Base-by-base conservation (phyloP, 192 early-diverging fungal genomes). In the Podila epicladia region DNA sequence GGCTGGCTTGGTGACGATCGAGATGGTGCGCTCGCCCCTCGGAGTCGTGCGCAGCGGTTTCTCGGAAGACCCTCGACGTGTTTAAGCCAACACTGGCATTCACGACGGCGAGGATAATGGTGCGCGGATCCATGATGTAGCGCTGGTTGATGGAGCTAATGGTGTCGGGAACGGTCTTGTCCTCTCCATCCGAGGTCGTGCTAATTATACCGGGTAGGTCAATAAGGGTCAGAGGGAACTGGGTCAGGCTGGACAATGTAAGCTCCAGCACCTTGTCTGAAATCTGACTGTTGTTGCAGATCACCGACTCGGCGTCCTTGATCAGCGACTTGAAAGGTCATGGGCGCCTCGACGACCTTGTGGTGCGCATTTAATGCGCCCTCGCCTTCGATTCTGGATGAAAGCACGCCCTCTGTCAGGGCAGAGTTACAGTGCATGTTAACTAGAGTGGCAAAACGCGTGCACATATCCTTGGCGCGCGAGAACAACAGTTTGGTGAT, bases 1-100 rank as follows among this genome's bases (percentile, higher is more conserved):
- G 20, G 66, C 72, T 4, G 48, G 35, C 45, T 73, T 66, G 45
- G 72, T 73, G 31, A 73, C 64, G 22, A 73, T 66, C 0, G 72
- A 58, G 33, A 66, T 61, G 45, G 72, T 73, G 24, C 72, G 64
- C 8, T 37, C 62, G n/a, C 70, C 70, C 70, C 0, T 63, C 38
- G 5, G 59, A 48, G 32, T 70, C 68, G 32, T 45, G 22, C 17
- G 9, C 28, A 1, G 13, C 31, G 6, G 59, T 48, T 1, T 33
- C 59, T 4, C 58, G 6, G 9, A 62, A 31, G n/a, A 59, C 58
- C 19, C 26, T 60, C 5, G 68, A 62, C 13, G 45, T 59, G 26
- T 45, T 50, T 48, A 70, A 17, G 41, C 62, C 68, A n/a, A 22
- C 20, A 4, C 28, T 50, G 32, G 68, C 59, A 0, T 60, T 37